phyloP scores from a whole-genome alignment of 208 protist species.

The Balamuthia mandrillaris region DNA sequence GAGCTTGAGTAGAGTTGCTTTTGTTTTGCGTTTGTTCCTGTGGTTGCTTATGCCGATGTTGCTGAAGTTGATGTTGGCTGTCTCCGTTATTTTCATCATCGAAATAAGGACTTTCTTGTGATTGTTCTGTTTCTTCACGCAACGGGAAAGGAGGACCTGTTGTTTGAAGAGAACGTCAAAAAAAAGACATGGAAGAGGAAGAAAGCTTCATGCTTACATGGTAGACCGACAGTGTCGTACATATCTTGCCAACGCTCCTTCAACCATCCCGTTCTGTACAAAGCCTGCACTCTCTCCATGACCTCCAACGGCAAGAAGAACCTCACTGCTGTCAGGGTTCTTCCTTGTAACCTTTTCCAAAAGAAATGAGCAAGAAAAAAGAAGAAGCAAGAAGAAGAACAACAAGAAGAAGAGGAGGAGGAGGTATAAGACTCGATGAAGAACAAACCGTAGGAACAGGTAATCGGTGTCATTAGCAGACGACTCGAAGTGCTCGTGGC shows the following conservation, averaged over 20 bases:
- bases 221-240: not conserved
- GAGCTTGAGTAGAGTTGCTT: no score
- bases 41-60: no score
- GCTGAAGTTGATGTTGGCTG: no score
- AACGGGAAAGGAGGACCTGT: no score
- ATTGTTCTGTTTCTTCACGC: no score
- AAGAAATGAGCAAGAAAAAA: not conserved
- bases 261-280: not conserved
- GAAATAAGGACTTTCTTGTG: no score
- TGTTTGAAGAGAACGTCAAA: no score
- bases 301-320: not conserved
- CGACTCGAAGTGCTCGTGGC: not conserved
- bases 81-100: no score
- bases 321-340: no score
- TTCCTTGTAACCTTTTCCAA: not conserved
- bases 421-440: no score
- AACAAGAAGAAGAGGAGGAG: not conserved
- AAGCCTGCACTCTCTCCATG: not conserved
- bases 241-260: not conserved
- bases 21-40: no score
- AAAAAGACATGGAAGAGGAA: not conserved
- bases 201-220: not conserved
- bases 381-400: not conserved
- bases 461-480: not conserved
- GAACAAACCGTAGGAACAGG: constrained; percentile 15